A percentile compares a stretch with the other conserved stretches of the same genome.
phyloP scores from a whole-genome alignment of 257 asterid species.

The Salvia miltiorrhiza region DNA sequence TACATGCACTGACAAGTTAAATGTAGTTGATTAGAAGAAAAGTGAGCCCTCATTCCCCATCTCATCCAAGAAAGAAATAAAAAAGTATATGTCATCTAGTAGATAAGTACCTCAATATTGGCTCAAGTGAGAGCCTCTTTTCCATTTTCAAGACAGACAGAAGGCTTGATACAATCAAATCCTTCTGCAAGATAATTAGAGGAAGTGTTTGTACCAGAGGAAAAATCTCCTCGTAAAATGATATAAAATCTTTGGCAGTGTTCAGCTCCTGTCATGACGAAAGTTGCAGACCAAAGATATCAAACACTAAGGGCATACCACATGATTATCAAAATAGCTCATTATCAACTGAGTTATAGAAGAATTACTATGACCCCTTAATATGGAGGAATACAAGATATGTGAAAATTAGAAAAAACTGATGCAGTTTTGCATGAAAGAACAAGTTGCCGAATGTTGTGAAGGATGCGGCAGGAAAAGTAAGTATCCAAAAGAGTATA shows the following conservation, averaged over 20 bases:
- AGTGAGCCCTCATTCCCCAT: conserved; percentile 6
- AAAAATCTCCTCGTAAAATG: conserved; percentile 75
- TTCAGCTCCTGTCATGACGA: conserved; percentile 63
- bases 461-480: not conserved
- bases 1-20: not conserved
- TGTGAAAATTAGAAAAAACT: not conserved
- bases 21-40: not conserved
- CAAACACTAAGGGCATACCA: not conserved
- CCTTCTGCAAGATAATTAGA: conserved; percentile 82
- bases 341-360: not conserved
- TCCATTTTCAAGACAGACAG: conserved; percentile 60
- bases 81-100: not conserved
- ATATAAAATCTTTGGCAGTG: conserved; percentile 87
- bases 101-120: conserved; percentile 64
- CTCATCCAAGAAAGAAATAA: conserved; percentile 6
- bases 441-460: not conserved
- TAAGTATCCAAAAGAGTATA: not conserved
- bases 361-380: not conserved
- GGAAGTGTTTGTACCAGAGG: conserved; percentile 91
- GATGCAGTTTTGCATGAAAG: not conserved
- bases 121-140: conserved; percentile 74
- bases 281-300: conserved; percentile 3
- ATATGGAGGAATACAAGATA: not conserved
- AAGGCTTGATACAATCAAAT: conserved; percentile 52
- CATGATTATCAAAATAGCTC: not conserved